phyloP scores from a whole-genome alignment of 2,329 filamentous ascomycete genomes.

The Xylaria sp. region DNA sequence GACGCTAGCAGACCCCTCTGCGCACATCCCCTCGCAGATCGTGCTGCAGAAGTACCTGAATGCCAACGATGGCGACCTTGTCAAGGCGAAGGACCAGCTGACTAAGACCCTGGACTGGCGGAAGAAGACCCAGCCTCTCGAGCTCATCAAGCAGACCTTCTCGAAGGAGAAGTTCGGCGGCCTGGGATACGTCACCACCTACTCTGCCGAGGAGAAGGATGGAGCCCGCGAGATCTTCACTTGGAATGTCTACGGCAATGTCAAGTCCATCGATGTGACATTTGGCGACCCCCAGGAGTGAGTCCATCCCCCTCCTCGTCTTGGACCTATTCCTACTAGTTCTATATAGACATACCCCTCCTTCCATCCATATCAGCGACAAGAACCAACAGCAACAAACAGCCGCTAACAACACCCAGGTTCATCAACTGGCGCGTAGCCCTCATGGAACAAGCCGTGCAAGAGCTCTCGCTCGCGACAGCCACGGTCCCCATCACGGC shows the following conservation, averaged over 20 bases:
- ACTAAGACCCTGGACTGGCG: slow-evolving; percentile 84
- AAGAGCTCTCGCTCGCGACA: slow-evolving; percentile 74
- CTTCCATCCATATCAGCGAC: not conserved
- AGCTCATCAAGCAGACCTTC: slow-evolving; percentile 72
- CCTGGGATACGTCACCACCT: slow-evolving; percentile 83
- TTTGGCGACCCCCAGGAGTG: slow-evolving; percentile 86
- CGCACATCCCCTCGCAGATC: slow-evolving; percentile 79
- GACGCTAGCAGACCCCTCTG: slow-evolving; percentile 62
- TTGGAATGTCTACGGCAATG: slow-evolving; percentile 92
- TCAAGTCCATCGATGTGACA: slow-evolving; percentile 81
- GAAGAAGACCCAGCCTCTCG: slow-evolving; percentile 76
- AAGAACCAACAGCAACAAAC: not conserved
- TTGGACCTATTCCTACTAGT: not conserved
- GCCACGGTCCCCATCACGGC: slow-evolving; percentile 78
- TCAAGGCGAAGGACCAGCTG: slow-evolving; percentile 81
- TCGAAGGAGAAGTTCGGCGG: slow-evolving; percentile 76
- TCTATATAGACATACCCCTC: not conserved
- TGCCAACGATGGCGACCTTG: slow-evolving; percentile 81
- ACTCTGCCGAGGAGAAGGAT: slow-evolving; percentile 55
- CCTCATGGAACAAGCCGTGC: slow-evolving; percentile 87
- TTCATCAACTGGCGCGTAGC: slow-evolving; percentile 92
- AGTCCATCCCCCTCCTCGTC: slow-evolving; percentile 49
- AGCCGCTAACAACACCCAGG: slow-evolving; percentile 55
- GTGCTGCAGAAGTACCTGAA: slow-evolving; percentile 94
- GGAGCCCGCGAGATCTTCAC: slow-evolving; percentile 74